These are phyloP conservation scores for Pseudocohnilembus persalinus DNA, from an alignment of 169 alveolate species.

Conservation along the genomic window DNA sequence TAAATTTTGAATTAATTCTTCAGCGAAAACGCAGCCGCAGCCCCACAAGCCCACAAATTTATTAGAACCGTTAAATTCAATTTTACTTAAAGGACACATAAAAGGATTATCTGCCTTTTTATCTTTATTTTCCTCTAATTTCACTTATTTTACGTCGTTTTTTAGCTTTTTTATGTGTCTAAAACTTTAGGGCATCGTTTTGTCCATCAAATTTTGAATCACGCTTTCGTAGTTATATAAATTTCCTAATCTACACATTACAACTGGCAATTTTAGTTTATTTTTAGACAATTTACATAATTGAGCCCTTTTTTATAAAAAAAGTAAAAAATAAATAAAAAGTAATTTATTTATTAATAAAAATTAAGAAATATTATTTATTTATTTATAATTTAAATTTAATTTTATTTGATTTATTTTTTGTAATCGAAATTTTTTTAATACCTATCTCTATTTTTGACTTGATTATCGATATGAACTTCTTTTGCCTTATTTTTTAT, in stretches of 20 bases:
- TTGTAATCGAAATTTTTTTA: not conserved
- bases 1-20: conserved; percentile 8
- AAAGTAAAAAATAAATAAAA: not conserved
- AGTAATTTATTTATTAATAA: not conserved
- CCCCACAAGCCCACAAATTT: conserved; percentile 27
- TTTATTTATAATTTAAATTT: too few relatives aligned
- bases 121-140: conserved; percentile 7
- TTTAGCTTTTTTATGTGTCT: conserved; percentile 13
- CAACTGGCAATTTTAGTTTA: conserved; percentile 18
- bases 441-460: conserved; percentile 6
- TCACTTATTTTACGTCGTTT: conserved; percentile 13
- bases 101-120: conserved; percentile 5
- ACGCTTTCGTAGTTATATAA: conserved; percentile 20
- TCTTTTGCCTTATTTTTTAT: conserved; percentile 24
- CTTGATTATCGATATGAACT: conserved; percentile 13
- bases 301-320: conserved; percentile 12
- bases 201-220: conserved; percentile 6
- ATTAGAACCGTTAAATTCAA: conserved; percentile 26
- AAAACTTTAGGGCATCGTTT: conserved; percentile 3
- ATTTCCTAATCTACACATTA: conserved; percentile 30
- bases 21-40: conserved; percentile 22
- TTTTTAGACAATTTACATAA: conserved; percentile 7
- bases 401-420: too few relatives aligned
- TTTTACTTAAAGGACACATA: conserved; percentile 21
- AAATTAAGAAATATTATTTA: too few relatives aligned